Evolutionary conservation across 2,329 filamentous ascomycete genomes (phyloP).

Genomic region (Fusarium sp.): DNA sequence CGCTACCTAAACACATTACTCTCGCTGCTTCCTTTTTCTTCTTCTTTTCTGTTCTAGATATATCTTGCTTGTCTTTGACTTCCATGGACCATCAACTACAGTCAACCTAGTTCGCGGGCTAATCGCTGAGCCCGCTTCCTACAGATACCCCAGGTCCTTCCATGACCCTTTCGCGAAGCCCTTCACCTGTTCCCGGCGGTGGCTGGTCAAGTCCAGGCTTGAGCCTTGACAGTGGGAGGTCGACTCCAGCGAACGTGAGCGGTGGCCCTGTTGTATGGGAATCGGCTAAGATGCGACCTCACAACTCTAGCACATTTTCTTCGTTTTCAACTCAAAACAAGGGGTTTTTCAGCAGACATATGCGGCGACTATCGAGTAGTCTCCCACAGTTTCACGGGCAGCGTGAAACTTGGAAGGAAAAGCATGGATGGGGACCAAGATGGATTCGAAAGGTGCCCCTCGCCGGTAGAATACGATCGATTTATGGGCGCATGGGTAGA

Average conservation of each 20-base stretch:
- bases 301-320: slow-evolving; percentile 78
- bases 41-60: slow-evolving; percentile 3
- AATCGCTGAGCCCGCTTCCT: slow-evolving; percentile 42
- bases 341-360: slow-evolving; percentile 88
- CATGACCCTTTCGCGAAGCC: slow-evolving; percentile 90
- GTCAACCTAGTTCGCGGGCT: slow-evolving; percentile 40
- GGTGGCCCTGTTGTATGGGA: slow-evolving; percentile 80
- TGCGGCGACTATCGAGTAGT: slow-evolving; percentile 81
- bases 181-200: slow-evolving; percentile 84
- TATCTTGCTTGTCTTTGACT: slow-evolving; percentile 11
- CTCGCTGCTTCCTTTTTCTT: not conserved
- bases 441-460: slow-evolving; percentile 60
- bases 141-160: slow-evolving; percentile 65
- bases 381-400: slow-evolving; percentile 77
- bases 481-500: slow-evolving; percentile 67
- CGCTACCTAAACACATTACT: not conserved
- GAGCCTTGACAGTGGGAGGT: slow-evolving; percentile 77
- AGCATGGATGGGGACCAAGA: slow-evolving; percentile 71
- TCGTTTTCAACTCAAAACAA: slow-evolving; percentile 84
- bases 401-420: slow-evolving; percentile 80
- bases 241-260: slow-evolving; percentile 71
- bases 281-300: slow-evolving; percentile 80
- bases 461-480: slow-evolving; percentile 59
- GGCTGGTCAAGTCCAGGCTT: slow-evolving; percentile 90
- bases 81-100: slow-evolving; percentile 21